Conservation (phyloP, 192 early-diverging fungal genomes). For the Backusella sp. region DNA sequence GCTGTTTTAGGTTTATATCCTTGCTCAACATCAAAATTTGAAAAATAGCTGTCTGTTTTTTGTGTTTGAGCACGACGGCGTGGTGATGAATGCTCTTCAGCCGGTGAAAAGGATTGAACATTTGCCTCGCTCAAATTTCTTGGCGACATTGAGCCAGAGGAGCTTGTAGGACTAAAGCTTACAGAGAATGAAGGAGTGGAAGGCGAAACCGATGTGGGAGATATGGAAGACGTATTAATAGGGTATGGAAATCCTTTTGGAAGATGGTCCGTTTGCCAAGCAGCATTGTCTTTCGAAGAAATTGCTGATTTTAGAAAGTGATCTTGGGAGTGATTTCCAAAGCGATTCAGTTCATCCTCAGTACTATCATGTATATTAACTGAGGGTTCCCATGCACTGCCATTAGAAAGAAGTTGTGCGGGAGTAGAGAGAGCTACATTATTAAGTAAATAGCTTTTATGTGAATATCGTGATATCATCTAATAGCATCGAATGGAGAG, state of each 20-base stretch:
- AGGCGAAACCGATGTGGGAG: neutral
- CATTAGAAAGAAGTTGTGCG: slow-evolving; percentile 18
- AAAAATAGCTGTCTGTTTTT: neutral
- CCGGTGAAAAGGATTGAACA: neutral
- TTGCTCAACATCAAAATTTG: neutral
- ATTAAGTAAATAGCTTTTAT: neutral
- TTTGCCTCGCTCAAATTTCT: neutral
- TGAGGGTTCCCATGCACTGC: slow-evolving; percentile 23
- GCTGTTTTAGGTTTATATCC: neutral
- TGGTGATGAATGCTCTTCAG: neutral
- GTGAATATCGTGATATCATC: neutral
- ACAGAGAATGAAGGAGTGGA: neutral
- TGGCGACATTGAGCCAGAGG: neutral
- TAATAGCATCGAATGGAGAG: neutral
- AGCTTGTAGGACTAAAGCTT: neutral
- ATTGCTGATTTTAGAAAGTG: neutral
- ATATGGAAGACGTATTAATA: neutral
- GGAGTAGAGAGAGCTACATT: slow-evolving; percentile 8
- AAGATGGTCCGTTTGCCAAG: neutral
- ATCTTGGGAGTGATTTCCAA: slow-evolving; percentile 14
- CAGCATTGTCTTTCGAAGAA: neutral
- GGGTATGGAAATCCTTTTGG: neutral
- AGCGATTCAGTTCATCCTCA: slow-evolving; percentile 15
- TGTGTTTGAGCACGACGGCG: neutral
- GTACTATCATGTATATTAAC: neutral